These are phyloP conservation scores for Penicillium roqueforti DNA, from an alignment of 495 filamentous ascomycete species.

Conservation along the genomic window DNA sequence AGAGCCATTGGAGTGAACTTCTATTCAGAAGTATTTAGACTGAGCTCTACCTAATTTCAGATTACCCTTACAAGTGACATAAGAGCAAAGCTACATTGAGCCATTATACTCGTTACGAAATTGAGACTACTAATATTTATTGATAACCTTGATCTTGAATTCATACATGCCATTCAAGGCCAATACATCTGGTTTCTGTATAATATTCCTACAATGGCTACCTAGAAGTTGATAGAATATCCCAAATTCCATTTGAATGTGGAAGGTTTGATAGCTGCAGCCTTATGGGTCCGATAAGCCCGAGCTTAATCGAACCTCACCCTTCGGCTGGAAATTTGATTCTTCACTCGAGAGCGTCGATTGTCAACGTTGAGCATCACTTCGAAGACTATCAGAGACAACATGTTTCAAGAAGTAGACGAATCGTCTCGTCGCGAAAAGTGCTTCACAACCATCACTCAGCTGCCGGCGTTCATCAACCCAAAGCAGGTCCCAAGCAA, in stretches of 20 bases:
- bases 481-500: constrained; percentile 66
- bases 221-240: background rate
- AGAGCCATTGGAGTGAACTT: background rate
- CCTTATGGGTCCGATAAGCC: constrained; percentile 23
- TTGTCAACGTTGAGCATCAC: background rate
- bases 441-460: constrained; percentile 66
- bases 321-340: constrained; percentile 4
- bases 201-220: background rate
- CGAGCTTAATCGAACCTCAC: constrained; percentile 28
- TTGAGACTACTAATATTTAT: background rate
- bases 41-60: background rate
- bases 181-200: background rate
- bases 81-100: background rate
- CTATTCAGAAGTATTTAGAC: background rate
- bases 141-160: background rate
- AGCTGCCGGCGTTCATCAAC: constrained; percentile 61
- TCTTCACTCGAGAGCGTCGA: background rate
- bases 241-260: background rate
- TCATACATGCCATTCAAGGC: background rate
- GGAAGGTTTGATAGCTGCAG: constrained; percentile 2
- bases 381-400: background rate
- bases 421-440: constrained; percentile 59
- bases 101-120: background rate
- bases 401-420: constrained; percentile 57
- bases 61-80: background rate